A percentile compares a stretch with the other conserved stretches of the same genome.
Evolutionary conservation across 768 basidiomycete species (phyloP).

Genomic region (Saitozyma sp.): DNA sequence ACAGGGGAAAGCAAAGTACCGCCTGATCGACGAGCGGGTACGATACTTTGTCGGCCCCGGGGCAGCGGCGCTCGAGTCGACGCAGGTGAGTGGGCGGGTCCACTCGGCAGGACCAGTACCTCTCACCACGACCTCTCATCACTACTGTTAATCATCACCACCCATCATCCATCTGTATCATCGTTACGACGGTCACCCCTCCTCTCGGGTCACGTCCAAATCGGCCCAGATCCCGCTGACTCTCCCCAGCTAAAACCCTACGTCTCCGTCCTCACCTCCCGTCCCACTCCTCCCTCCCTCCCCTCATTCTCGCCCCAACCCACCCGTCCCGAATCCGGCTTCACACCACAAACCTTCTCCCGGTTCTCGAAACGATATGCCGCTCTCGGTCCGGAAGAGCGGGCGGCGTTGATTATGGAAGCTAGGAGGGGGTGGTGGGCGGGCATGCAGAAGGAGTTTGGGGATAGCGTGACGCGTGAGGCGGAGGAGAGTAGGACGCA

Average conservation of each 20-base stretch:
- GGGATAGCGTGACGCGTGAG: not conserved
- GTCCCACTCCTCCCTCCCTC: slow-evolving; percentile 12
- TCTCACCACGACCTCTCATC: slow-evolving; percentile 1
- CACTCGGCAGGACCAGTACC: slow-evolving; percentile 19
- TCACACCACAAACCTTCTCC: slow-evolving; percentile 15
- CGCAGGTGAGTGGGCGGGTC: slow-evolving; percentile 31
- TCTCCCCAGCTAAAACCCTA: slow-evolving; percentile 15
- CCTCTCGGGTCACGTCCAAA: too few relatives aligned
- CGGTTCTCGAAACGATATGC: slow-evolving; percentile 36
- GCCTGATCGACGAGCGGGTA: slow-evolving; percentile 77
- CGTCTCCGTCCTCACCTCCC: slow-evolving; percentile 12
- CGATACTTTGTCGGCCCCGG: slow-evolving; percentile 76
- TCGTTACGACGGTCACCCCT: too few relatives aligned
- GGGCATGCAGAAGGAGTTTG: slow-evolving; percentile 18
- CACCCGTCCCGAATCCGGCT: slow-evolving; percentile 7
- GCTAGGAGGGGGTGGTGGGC: slow-evolving; percentile 48
- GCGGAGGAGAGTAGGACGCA: slow-evolving; percentile 8
- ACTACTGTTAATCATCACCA: slow-evolving; percentile 11
- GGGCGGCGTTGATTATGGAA: slow-evolving; percentile 38
- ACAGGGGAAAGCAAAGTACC: slow-evolving; percentile 70
- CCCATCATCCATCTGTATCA: not conserved
- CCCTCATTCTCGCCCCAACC: slow-evolving; percentile 11
- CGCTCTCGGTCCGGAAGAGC: slow-evolving; percentile 21
- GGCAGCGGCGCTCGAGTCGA: slow-evolving; percentile 34
- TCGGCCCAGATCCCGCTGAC: too few relatives aligned